phyloP scores from a whole-genome alignment of 371 early-diverging fungal species.

The Mortierella sp. region DNA sequence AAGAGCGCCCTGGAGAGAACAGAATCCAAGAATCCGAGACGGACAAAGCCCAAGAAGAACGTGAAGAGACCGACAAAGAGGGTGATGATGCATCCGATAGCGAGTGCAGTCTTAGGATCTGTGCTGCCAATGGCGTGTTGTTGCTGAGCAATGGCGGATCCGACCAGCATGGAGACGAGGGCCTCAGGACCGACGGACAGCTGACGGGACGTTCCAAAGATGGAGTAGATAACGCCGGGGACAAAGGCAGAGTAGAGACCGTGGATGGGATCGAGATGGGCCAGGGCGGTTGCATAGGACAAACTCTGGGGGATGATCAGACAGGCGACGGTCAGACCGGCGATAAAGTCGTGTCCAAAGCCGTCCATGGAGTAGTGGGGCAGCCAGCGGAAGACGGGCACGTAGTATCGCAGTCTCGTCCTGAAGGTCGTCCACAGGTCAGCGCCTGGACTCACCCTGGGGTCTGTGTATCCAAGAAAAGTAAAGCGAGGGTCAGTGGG shows the following conservation, averaged over 20 bases:
- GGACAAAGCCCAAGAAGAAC: slow-evolving; percentile 90
- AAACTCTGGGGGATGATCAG: slow-evolving; percentile 91
- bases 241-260: slow-evolving; percentile 90
- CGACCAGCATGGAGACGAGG: slow-evolving; percentile 89
- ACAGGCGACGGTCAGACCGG: slow-evolving; percentile 91
- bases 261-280: slow-evolving; percentile 86
- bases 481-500: background rate
- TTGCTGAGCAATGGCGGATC: slow-evolving; percentile 77
- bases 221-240: slow-evolving; percentile 88
- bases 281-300: slow-evolving; percentile 90
- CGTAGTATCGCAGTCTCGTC: slow-evolving; percentile 86
- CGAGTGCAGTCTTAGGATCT: slow-evolving; percentile 64
- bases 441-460: slow-evolving; percentile 40
- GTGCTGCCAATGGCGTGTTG: slow-evolving; percentile 61
- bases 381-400: slow-evolving; percentile 91
- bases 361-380: slow-evolving; percentile 75
- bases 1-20: slow-evolving; percentile 91
- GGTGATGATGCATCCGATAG: slow-evolving; percentile 79
- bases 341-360: slow-evolving; percentile 76
- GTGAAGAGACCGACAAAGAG: slow-evolving; percentile 94
- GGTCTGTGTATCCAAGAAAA: slow-evolving; percentile 7
- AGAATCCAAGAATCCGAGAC: slow-evolving; percentile 96
- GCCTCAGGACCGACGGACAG: slow-evolving; percentile 96
- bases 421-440: slow-evolving; percentile 59
- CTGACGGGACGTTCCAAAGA: slow-evolving; percentile 95